Base-by-base conservation (phyloP, 768 basidiomycete species). In the Hysterangium stoloniferum region DNA sequence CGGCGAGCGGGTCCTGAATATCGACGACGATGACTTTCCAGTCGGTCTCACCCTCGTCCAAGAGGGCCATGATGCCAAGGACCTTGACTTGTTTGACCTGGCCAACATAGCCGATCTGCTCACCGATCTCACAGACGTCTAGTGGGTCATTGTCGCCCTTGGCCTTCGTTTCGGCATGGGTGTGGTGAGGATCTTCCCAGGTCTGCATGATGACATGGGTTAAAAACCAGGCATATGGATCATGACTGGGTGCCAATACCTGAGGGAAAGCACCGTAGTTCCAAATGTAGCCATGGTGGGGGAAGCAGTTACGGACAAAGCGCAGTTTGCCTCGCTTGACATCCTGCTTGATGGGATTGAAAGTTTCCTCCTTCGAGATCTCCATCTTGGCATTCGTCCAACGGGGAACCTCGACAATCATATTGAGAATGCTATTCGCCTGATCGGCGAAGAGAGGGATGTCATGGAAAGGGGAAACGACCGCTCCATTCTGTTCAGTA, bases 341-440 rank as follows among this genome's bases (percentile, higher is more conserved):
- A 68, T 98, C 95, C 74, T 99, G 96, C 69, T 96, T 95, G 85
- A 99, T 97, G 62, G 96, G 96, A 73, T 99, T 99, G 82, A 98
- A 91, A n/a, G 80, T 48, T 68, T 98, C 95, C 62, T 96, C 93
- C 71, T 96, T 99, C 70, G 79, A 95, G 68, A 96, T 96, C 72
- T 99, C 96, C 86, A 98, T 88, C 79, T 99, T 98, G 48, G 96
- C 96, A 76, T 99, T 97, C 68, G 94, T 96, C 96, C 96, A 99
- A 62, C 96, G 87, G 43, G 96, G 96, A 52, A 95, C 80, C 72
- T 96, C 91, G 70, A 96, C 93, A 68, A 96, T 75, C 91, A 98
- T 97, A 85, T 97, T 98, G 72, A 96, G 78, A 74, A 97, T 85
- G 63, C 89, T 89, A 68, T 86, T 87, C 72, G 75, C 84, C 74